Evolutionary conservation across 495 filamentous ascomycete genomes (phyloP), one percentile per base, ranked within the genome.

Genomic region (Neurospora sp.): DNA sequence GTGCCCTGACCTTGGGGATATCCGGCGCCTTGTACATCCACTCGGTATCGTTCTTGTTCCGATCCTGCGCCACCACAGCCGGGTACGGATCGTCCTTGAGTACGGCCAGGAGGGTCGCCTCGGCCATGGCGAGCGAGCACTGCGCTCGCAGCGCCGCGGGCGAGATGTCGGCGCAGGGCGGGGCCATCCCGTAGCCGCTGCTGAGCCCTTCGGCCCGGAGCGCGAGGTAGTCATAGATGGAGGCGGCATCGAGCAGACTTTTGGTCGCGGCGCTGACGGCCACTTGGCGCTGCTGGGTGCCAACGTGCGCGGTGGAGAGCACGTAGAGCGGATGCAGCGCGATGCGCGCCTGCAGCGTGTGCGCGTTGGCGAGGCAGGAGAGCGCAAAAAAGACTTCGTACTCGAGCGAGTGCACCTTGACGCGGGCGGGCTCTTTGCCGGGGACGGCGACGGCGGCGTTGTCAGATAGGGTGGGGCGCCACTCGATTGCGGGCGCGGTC

Each of bases 81-180:
- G 96, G 90, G 76, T 98, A 97, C 0, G 95, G 93, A 77, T 99
- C 96, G 75, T 97, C 94, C 76, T 97, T 98, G 39, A 95, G 81
- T 1, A 98, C 93, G 3, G 93, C 92, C 3, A 97, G 85, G 7
- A 98, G 86, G 0, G 94, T 98, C 0, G 96, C 95, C 79, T 97
- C 94, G 0, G 93, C 92, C 12, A 96, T 82, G 0, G 94, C 90
- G 7, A 98, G 85, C 2, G 87, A 87, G 14, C 89, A 85, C 37
- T 97, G 85, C 6, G 93, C 93, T 1, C 86, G 84, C n/a, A 94
- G 87, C 4, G 89, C 86, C 0, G 88, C 79, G 2, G 89, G 83
- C 40, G 88, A 82, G 41, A 96, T 87, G 77, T 97, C 94, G 1
- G 80, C 70, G 72, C 82, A 86, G 12, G 86, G 83, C 10, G 83